Base-by-base conservation (phyloP, 1,139 yeast species). In the Suhomyces choctaworum region DNA sequence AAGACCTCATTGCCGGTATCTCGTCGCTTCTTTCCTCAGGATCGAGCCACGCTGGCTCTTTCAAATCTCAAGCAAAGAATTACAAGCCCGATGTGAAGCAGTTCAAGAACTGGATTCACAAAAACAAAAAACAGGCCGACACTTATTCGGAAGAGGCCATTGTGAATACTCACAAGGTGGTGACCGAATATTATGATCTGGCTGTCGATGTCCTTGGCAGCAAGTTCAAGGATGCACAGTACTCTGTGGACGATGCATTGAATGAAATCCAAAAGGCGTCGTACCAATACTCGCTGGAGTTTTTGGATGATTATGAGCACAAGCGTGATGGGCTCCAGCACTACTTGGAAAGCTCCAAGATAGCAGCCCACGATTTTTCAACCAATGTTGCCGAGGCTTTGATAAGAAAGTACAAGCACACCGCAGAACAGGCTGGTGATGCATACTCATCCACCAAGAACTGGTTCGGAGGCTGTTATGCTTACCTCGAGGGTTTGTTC, bases 111-210 rank as follows among this genome's bases (percentile, higher is more conserved):
- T 51, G 48, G 27, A 37, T 53, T 28, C 32, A 27, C 13, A 31
- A 34, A 13, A 31, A 38, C 12, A 21, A 27, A 9, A 26, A 32
- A 24, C 36, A 42, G 4, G 32, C 38, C 25, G 36, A 35, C 17
- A 17, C 57, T 12, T 41, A 51, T 16, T 52, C 58, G 21, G 60
- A 58, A 13, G 53, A 56, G 33, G 45, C 52, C 36, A 46, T 55
- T 22, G 35, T 39, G 29, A 32, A 46, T 3, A 50, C 56, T 6
- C 56, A 49, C 32, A 29, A 56, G 25, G 52, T 62, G 27, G 63
- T 58, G 11, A 56, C 54, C 48, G 62, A 68, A 44, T 73, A 78
- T 49, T 73, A 70, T 36, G 64, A 71, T 22, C 53, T 56, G 36
- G 68, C 72, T 6, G 50, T 61, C 27, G 60, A 56, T 14, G 48